Evolutionary conservation across 1,139 yeast genomes (phyloP), one percentile per base, ranked within the genome.

Genomic region (Kurtzmaniella quercitrusa): DNA sequence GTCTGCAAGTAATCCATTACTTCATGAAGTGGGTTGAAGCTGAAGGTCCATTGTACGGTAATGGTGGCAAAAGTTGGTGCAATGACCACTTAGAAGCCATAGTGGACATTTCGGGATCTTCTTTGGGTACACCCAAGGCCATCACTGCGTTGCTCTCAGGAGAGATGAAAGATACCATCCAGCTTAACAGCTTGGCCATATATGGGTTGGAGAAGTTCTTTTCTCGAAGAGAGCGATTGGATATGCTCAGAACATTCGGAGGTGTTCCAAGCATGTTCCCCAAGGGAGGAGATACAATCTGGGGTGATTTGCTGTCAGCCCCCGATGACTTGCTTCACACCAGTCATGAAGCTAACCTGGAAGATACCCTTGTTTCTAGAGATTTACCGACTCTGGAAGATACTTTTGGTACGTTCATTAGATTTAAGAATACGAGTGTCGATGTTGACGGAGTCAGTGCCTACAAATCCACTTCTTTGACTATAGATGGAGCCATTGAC

Each of bases 21-120:
- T 93, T 93, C 58, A 65, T 93, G 67, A 90, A 93, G 63, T 93
- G 98, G 98, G 98, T 78, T 3, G 98, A 93, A 63, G 96, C 97
- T 1, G 69, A 72, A 36, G 97, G 96, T 5, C 70, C 72, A 41
- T 67, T 65, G 44, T 86, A 77, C 57, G 98, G 98, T 29, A 87
- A 89, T 59, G 98, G 97, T 9, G 98, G 98, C 2, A 59, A 74
- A 2, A 60, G 58, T 38, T 93, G 98, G 98, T 94, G 91, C 48
- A 85, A 93, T 53, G 83, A 82, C 34, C 74, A 93, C 58, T 73
- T 93, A 48, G 90, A 81, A 36, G 81, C 96, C 0, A 79, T 80
- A 57, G 80, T 93, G 31, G 94, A 93, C 59, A 85, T 94, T 45
- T 81, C 95, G 15, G 98, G 98, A 0, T 83, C 95, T 6, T 66